Evolutionary conservation across 73 alveolate species (phyloP).

Genomic region (Effrenium voratum): DNA sequence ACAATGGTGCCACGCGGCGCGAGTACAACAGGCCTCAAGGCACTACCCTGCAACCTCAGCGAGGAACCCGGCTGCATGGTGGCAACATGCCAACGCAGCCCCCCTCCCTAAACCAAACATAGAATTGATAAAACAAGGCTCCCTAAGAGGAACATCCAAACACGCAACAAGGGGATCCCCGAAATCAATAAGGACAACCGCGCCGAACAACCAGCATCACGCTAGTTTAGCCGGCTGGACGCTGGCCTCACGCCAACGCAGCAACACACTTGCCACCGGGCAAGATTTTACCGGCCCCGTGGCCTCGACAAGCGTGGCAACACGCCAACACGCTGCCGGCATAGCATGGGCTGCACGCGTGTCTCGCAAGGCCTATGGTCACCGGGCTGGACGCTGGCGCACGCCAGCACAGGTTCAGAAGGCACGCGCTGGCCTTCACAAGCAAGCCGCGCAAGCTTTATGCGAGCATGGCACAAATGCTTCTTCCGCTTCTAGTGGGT

Average conservation of each 20-base stretch:
- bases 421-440: neutral
- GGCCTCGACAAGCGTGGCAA: neutral
- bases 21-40: neutral
- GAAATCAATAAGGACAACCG: neutral
- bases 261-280: neutral
- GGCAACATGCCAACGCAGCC: neutral
- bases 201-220: neutral
- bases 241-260: neutral
- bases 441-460: neutral
- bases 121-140: neutral
- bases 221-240: neutral
- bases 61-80: neutral
- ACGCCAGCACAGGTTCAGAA: neutral
- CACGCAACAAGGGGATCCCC: neutral
- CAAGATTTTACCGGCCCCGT: neutral
- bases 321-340: neutral
- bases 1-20: neutral
- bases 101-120: neutral
- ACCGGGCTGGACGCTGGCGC: neutral
- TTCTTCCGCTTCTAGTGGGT: neutral
- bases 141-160: neutral
- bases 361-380: neutral
- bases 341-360: neutral
- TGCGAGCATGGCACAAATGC: conserved; percentile 25
- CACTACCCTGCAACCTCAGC: neutral